phyloP scores from a whole-genome alignment of 345 rosid genomes.

The Pistacia atlantica region DNA sequence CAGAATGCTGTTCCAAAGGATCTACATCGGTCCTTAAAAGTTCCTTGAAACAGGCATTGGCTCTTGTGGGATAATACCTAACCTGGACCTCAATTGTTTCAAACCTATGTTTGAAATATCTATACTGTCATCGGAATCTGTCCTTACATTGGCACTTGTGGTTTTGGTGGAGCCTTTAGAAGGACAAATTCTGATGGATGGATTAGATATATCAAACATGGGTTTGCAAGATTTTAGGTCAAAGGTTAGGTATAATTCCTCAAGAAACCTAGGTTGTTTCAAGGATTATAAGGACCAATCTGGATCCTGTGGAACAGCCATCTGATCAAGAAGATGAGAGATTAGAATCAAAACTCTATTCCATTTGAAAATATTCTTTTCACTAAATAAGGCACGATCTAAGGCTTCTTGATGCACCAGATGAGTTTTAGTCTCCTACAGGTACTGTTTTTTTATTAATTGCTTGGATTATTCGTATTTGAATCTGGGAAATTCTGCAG shows the following conservation, averaged over 20 bases:
- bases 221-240: conserved; percentile 86
- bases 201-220: conserved; percentile 61
- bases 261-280: conserved; percentile 86
- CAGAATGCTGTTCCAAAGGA: conserved; percentile 70
- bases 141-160: conserved; percentile 24
- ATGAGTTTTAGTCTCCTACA: conserved; percentile 16
- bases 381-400: conserved; percentile 53
- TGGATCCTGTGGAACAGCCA: conserved; percentile 77
- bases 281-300: conserved; percentile 81
- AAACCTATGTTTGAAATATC: conserved; percentile 53
- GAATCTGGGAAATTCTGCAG: conserved; percentile 42
- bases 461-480: neutral
- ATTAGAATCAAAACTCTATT: conserved; percentile 45
- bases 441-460: neutral
- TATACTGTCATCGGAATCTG: conserved; percentile 31
- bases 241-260: conserved; percentile 74
- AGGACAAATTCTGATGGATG: conserved; percentile 76
- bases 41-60: no score
- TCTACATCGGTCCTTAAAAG: conserved; percentile 63
- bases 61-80: no score
- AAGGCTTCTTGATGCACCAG: conserved; percentile 59
- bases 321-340: conserved; percentile 78
- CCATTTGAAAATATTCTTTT: conserved; percentile 17
- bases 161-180: conserved; percentile 73
- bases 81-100: no score